Evolutionary conservation across 2,329 filamentous ascomycete genomes (phyloP), one percentile per base, ranked within the genome.

Genomic region (Aspergillus quadrilineatus): DNA sequence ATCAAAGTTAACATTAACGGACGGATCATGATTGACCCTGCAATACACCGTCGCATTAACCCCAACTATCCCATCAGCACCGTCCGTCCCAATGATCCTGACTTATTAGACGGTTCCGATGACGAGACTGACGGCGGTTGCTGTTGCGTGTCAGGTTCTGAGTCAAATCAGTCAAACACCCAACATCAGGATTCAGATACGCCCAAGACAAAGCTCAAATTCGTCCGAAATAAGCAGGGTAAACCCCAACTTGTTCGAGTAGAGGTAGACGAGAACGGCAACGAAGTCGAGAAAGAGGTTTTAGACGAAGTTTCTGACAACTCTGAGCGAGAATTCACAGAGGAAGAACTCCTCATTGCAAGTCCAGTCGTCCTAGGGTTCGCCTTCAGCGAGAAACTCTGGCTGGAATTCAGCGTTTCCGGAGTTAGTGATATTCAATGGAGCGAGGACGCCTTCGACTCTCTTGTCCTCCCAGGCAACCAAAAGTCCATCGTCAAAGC

Each of bases 361-460:
- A 93, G 89, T 1, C 89, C 92, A 0, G 86, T 95, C 0, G 89
- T 96, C 0, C 82, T 95, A 1, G 92, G 92, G 0, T 96, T 96
- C 65, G 85, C 90, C 0, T 95, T 96, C 70, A 85, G 85, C 1
- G 90, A 96, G 73, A 96, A 96, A 75, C 79, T 90, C 8, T 97
- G 92, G 92, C 82, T 96, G 0, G 90, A 96, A 70, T 91, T 96
- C 65, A 87, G 86, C 0, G 87, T 97, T 17, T 89, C 88, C 0
- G 86, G 87, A 0, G 82, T 96, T 60, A 83, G 84, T 44, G 89
- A 95, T 4, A 93, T 96, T 60, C 82, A 86, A 36, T 96, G 89
- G 89, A 93, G 96, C 66, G 85, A 89, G 42, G 82, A 85, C 12
- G 92, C 92, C 0, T 96, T 94, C 73, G 85, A 89, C 48, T 92